phyloP scores from a whole-genome alignment of 2,329 filamentous ascomycete species.

The Scopulariopsis brevicaulis region DNA sequence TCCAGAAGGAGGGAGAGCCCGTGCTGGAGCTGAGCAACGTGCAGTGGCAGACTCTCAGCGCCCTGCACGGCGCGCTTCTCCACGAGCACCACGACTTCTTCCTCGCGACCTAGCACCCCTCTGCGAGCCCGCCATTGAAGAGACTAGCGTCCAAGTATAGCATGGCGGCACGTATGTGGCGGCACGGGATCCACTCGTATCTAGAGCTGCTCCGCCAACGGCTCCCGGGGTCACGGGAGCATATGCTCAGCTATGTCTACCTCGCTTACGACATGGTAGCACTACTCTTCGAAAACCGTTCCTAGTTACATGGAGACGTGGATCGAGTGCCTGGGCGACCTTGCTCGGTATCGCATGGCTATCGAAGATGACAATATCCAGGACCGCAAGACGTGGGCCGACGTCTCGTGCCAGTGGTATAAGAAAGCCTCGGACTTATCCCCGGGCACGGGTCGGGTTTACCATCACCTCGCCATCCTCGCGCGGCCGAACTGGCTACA shows the following conservation, averaged over 20 bases:
- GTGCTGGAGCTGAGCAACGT: constrained; percentile 42
- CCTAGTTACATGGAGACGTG: constrained; percentile 76
- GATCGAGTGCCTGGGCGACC: constrained; percentile 85
- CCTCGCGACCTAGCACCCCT: constrained; percentile 76
- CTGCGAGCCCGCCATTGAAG: constrained; percentile 55
- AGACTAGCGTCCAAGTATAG: constrained; percentile 68
- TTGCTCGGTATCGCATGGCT: constrained; percentile 77
- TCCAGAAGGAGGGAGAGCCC: constrained; percentile 22
- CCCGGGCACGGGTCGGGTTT: constrained; percentile 65
- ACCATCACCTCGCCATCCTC: constrained; percentile 79
- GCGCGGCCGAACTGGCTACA: constrained; percentile 58
- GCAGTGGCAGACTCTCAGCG: constrained; percentile 78
- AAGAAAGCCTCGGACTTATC: constrained; percentile 67
- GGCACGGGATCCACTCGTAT: constrained; percentile 80
- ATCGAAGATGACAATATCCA: constrained; percentile 73
- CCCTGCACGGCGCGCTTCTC: constrained; percentile 67
- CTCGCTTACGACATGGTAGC: constrained; percentile 86
- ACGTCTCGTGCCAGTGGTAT: constrained; percentile 75
- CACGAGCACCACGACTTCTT: constrained; percentile 84
- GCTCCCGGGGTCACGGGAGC: constrained; percentile 66
- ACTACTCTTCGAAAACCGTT: constrained; percentile 73
- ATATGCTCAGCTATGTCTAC: constrained; percentile 88
- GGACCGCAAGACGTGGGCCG: constrained; percentile 72
- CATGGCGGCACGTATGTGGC: constrained; percentile 93
- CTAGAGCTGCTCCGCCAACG: constrained; percentile 65